Percentiles rank a stretch among this genome's conserved stretches.
phyloP scores from a whole-genome alignment of 306 rosid genomes.

The Lathyrus sativus region DNA sequence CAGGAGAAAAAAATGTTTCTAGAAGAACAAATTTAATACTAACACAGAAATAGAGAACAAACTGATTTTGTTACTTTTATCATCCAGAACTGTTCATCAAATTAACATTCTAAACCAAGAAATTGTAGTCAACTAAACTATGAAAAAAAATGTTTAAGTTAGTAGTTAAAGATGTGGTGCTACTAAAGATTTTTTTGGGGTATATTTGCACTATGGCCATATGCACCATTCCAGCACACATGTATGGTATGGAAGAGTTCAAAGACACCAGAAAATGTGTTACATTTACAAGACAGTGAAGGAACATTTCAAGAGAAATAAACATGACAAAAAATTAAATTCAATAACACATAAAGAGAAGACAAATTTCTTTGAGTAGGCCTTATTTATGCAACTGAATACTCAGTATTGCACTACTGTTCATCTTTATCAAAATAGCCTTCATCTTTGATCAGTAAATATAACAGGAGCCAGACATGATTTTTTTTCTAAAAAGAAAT shows the following conservation, averaged over 20 bases:
- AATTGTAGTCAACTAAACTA: conserved; percentile 7
- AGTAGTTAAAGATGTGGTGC: conserved; percentile 2
- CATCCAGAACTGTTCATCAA: conserved; percentile 6
- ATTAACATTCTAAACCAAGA: conserved; percentile 16
- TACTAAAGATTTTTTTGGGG: not conserved
- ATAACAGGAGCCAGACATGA: conserved; percentile 1
- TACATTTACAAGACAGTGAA: not conserved
- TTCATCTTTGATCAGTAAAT: conserved; percentile 1
- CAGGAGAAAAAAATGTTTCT: conserved; percentile 21
- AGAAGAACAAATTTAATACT: conserved; percentile 23
- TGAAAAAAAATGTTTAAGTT: not conserved
- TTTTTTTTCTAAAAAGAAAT: not conserved
- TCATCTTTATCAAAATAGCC: not conserved
- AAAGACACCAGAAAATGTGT: not conserved
- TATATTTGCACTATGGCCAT: not conserved
- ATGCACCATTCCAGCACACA: not conserved
- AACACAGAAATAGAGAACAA: conserved; percentile 20
- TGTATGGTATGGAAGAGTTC: not conserved
- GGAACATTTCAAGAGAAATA: too few species aligned
- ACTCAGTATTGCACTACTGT: not conserved
- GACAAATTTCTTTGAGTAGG: too few species aligned
- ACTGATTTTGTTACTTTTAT: conserved; percentile 1
- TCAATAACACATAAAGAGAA: too few species aligned
- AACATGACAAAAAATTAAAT: too few species aligned
- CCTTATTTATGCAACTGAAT: too few species aligned